Percentiles rank a stretch among this genome's conserved stretches.
phyloP scores from a whole-genome alignment of 345 rosid species.

The Nasturtium officinale region DNA sequence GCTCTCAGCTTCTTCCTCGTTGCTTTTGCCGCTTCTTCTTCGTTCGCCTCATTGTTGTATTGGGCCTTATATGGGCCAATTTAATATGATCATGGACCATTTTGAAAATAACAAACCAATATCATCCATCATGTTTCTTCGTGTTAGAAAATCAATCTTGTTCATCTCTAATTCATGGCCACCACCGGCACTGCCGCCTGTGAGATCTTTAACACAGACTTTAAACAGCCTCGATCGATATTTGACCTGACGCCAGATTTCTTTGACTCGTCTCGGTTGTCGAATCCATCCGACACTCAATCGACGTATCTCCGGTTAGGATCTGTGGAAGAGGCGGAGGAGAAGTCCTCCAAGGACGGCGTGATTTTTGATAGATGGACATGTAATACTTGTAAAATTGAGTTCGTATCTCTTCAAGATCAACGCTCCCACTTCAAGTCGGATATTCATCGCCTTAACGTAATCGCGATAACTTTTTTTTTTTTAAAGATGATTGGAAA shows the following conservation, averaged over 20 bases:
- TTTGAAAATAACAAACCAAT: not conserved
- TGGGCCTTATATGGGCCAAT: slow-evolving; percentile 26
- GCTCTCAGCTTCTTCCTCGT: slow-evolving; percentile 1
- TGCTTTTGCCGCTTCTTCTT: slow-evolving; percentile 7
- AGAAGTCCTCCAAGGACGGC: slow-evolving; percentile 39
- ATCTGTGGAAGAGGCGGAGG: slow-evolving; percentile 38
- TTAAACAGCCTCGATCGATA: slow-evolving; percentile 60
- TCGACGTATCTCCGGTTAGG: slow-evolving; percentile 31
- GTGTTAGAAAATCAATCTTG: not conserved
- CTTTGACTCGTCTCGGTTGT: slow-evolving; percentile 63
- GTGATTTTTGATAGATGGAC: slow-evolving; percentile 68
- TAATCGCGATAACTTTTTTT: slow-evolving; percentile 33
- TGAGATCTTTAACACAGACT: slow-evolving; percentile 6
- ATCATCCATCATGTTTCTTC: too few species aligned
- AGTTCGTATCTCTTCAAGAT: slow-evolving; percentile 77
- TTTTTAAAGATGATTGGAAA: not conserved
- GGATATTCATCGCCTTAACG: slow-evolving; percentile 88
- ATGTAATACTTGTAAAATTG: slow-evolving; percentile 82
- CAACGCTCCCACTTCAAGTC: slow-evolving; percentile 94
- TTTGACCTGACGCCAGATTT: slow-evolving; percentile 61
- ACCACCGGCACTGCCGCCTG: not conserved
- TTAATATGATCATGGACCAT: not conserved
- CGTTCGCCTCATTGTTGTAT: not conserved
- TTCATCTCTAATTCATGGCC: slow-evolving; percentile 39
- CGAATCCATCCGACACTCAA: slow-evolving; percentile 52